Conservation (phyloP, 768 basidiomycete genomes). For the Tremella yokohamensis region DNA sequence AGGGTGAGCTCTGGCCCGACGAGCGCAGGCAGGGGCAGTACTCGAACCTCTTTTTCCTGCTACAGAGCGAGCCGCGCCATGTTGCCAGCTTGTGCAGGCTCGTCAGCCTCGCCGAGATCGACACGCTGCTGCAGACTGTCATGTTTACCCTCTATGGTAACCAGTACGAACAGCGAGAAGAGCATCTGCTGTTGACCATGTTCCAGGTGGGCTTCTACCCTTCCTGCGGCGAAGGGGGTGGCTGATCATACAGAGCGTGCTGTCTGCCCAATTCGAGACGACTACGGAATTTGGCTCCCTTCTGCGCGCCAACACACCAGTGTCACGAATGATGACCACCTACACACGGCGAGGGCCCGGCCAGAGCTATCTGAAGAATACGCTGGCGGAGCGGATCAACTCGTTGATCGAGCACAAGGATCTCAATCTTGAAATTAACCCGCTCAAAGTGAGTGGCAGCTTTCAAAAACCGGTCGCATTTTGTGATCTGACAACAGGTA, state of each 20-base stretch:
- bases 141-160: conserved; percentile 99
- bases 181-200: conserved; percentile 97
- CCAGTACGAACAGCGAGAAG: conserved; percentile 97
- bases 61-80: conserved; percentile 96
- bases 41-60: conserved; percentile 96
- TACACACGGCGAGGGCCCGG: conserved; percentile 98
- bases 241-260: conserved; percentile 67
- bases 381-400: conserved; percentile 96
- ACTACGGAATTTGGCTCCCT: conserved; percentile 99
- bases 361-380: conserved; percentile 95
- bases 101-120: conserved; percentile 93
- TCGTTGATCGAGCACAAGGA: conserved; percentile 99
- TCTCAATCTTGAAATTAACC: conserved; percentile 97
- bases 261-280: conserved; percentile 98
- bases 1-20: conserved; percentile 75
- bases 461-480: background rate
- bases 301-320: conserved; percentile 95
- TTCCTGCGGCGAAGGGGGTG: background rate
- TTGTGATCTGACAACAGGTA: conserved; percentile 59
- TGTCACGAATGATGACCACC: conserved; percentile 99
- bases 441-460: conserved; percentile 71
- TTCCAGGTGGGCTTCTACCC: conserved; percentile 61
- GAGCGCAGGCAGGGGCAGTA: conserved; percentile 87
- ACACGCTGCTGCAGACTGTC: conserved; percentile 97
- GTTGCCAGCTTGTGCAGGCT: conserved; percentile 93